These are phyloP conservation scores for Salpingoeca rosetta DNA, from an alignment of 78 protist species.

Conservation along the genomic window DNA sequence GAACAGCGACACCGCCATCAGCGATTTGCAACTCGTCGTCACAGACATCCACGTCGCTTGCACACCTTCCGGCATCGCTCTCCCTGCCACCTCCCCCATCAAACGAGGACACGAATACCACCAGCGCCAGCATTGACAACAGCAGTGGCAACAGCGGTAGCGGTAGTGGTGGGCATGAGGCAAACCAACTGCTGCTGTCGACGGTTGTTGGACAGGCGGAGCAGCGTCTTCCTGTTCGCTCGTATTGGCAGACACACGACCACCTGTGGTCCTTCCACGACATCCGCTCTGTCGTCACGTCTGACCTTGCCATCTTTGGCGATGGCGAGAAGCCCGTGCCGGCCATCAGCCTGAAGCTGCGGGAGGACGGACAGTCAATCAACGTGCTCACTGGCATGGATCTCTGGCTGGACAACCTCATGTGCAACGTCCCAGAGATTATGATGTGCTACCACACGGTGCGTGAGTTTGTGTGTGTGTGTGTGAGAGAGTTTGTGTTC, in stretches of 20 bases:
- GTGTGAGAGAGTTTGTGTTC: too few relatives aligned
- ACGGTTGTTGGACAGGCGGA: too few relatives aligned
- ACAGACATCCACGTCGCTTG: too few relatives aligned
- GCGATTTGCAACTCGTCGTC: too few relatives aligned
- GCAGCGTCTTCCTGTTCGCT: too few relatives aligned
- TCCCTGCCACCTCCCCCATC: neutral
- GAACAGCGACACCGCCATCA: too few relatives aligned
- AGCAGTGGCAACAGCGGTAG: too few relatives aligned
- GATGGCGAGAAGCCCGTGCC: neutral
- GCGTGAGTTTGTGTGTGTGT: too few relatives aligned
- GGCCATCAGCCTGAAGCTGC: constrained; percentile 10
- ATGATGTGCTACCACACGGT: constrained; percentile 11
- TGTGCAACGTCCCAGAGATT: constrained; percentile 11
- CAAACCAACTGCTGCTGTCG: too few relatives aligned
- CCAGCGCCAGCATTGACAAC: neutral
- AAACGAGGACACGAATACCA: neutral
- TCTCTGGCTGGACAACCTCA: constrained; percentile 36
- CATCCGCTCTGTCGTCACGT: neutral
- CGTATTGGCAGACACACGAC: neutral
- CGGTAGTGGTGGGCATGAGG: too few relatives aligned
- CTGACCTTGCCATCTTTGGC: neutral
- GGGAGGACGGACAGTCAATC: neutral
- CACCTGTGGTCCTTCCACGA: neutral
- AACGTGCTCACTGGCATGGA: neutral
- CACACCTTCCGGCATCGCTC: too few relatives aligned